A percentile compares a stretch with the other conserved stretches of the same genome.
phyloP scores from a whole-genome alignment of 768 basidiomycete species.

The Termitomyces titanicus region DNA sequence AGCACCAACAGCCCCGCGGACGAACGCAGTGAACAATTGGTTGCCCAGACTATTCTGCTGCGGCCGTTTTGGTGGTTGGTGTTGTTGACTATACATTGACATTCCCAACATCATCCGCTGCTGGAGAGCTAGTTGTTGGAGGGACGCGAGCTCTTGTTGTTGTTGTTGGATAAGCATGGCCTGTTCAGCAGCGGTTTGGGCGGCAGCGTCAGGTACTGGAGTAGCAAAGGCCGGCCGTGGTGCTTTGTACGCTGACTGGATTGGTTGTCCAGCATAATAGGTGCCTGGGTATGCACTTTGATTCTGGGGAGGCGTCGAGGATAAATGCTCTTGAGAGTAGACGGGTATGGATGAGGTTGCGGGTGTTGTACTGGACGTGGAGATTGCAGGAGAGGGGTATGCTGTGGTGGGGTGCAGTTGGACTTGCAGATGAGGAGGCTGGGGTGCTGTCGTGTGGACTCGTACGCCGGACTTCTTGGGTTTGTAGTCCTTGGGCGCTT shows the following conservation, averaged over 20 bases:
- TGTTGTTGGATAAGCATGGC: background rate
- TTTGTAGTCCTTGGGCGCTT: background rate
- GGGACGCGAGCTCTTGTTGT: background rate
- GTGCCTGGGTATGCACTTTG: background rate
- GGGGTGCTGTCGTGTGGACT: background rate
- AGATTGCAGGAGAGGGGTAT: background rate
- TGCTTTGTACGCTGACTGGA: background rate
- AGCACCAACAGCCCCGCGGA: background rate
- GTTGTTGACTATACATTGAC: background rate
- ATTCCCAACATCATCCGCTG: background rate
- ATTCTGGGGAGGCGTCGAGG: background rate
- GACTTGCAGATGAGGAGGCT: background rate
- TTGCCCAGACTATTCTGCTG: background rate
- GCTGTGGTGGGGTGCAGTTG: background rate
- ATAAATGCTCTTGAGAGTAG: background rate
- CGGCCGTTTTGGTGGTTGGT: background rate
- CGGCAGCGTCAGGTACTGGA: background rate
- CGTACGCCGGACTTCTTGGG: background rate
- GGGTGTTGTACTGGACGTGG: background rate
- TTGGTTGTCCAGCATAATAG: background rate
- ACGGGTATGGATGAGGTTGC: background rate
- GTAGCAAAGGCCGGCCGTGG: background rate
- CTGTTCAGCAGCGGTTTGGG: background rate
- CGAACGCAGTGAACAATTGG: background rate
- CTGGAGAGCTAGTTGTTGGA: background rate